phyloP scores from a whole-genome alignment of 257 asterid genomes.

The Knoxia roxburghii region DNA sequence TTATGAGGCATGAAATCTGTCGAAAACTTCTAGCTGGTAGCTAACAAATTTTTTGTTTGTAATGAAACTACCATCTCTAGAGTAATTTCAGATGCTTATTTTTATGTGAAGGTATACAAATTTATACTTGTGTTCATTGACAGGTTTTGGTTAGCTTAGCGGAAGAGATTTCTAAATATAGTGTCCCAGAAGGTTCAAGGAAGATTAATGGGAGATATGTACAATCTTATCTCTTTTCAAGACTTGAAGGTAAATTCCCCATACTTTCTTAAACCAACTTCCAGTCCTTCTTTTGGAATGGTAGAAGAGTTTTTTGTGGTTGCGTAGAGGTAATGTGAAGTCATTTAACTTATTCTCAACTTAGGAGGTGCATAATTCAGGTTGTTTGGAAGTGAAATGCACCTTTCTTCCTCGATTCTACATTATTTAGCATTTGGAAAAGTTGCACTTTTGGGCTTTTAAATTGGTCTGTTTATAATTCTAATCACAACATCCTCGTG shows the following conservation, averaged over 20 bases:
- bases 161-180: constrained; percentile 55
- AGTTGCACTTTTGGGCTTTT: background rate
- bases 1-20: background rate
- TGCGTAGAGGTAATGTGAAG: background rate
- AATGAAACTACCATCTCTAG: background rate
- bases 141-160: constrained; percentile 75
- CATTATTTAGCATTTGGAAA: background rate
- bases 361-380: background rate
- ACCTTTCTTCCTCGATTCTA: background rate
- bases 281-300: background rate
- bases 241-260: constrained; percentile 48
- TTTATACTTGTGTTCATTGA: constrained; percentile 11
- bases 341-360: background rate
- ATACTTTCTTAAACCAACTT: constrained; percentile 6
- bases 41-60: background rate
- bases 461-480: background rate
- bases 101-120: background rate
- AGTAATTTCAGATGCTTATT: background rate
- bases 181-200: constrained; percentile 70
- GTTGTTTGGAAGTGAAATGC: background rate
- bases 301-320: background rate
- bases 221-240: constrained; percentile 71
- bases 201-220: constrained; percentile 79
- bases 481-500: background rate
- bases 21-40: background rate